Evolutionary conservation across 1,284 basidiomycete genomes (phyloP), one percentile per base, ranked within the genome.

Genomic region (Ganoderma meredithae): DNA sequence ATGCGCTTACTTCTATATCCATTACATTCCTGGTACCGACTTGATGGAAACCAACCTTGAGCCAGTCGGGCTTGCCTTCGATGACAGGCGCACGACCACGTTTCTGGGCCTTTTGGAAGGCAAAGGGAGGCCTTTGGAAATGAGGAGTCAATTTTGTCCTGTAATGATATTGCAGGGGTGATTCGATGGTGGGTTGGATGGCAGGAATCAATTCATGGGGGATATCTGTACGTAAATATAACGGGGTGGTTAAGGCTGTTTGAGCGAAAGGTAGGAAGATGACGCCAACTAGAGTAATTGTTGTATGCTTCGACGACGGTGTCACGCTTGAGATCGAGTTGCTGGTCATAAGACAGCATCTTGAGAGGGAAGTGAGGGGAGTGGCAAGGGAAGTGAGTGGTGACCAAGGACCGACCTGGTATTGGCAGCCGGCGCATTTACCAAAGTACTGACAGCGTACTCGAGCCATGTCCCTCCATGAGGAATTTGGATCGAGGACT

Each of bases 131-230:
- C 0, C 92, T 87, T 56, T 98, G 94, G 74, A 99, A 99, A 79
- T 99, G 97, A 0, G 97, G 97, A 0, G 97, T 99, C 60, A 99
- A 91, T 82, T 99, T 99, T 0, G 98, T 99, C 27, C 97, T 90
- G 79, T 99, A 99, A 58, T 86, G 88, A 80, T 97, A 98, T 72
- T 97, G 91, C 62, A 93, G 82, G 0, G 97, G 98, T 0, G 94
- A 96, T 7, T 89, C 88, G 19, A 97, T 91, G 0, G 97, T 99
- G 0, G 90, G 81, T 62, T 88, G 84, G 40, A 96, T 89, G 0
- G 77, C 66, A 12, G 97, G 96, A 1, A 98, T 81, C 0, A 84
- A 79, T 0, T 83, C 77, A 1, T 83, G 73, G 3, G 87, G 80
- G 0, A 96, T 82, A n/a, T 84, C 91, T 92, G 72, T 19, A 55